Conservation (phyloP, 176 grass and related monocot species). For the Rhynchospora pubera region DNA sequence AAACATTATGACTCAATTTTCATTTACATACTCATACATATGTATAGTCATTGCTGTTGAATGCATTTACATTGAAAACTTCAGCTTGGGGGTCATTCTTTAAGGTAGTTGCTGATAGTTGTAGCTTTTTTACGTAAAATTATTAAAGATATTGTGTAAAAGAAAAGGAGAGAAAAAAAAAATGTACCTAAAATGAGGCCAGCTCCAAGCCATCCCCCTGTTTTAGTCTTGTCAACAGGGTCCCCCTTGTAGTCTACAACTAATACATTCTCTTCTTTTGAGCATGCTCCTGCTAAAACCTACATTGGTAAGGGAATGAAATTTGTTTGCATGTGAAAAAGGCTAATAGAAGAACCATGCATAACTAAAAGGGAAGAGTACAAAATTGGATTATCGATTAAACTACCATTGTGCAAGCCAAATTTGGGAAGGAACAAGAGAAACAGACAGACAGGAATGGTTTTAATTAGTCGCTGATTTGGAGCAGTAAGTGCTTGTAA, state of each 20-base stretch:
- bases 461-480: not conserved
- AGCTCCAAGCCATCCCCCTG: constrained; percentile 79
- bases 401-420: not conserved
- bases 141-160: not conserved
- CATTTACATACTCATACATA: no score
- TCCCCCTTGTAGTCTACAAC: constrained; percentile 61
- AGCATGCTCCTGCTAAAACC: constrained; percentile 45
- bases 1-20: no score
- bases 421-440: not conserved
- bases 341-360: not conserved
- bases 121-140: no score
- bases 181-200: constrained; percentile 59
- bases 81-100: no score
- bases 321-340: not conserved
- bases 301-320: not conserved
- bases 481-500: not conserved
- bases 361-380: not conserved
- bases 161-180: not conserved
- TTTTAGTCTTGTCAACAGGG: constrained; percentile 58
- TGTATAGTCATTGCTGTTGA: no score
- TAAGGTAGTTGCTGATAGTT: no score
- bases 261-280: constrained; percentile 14
- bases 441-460: not conserved
- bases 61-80: no score
- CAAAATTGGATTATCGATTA: not conserved